Evolutionary conservation across 306 rosid genomes (phyloP).

Genomic region (Parietaria judaica): DNA sequence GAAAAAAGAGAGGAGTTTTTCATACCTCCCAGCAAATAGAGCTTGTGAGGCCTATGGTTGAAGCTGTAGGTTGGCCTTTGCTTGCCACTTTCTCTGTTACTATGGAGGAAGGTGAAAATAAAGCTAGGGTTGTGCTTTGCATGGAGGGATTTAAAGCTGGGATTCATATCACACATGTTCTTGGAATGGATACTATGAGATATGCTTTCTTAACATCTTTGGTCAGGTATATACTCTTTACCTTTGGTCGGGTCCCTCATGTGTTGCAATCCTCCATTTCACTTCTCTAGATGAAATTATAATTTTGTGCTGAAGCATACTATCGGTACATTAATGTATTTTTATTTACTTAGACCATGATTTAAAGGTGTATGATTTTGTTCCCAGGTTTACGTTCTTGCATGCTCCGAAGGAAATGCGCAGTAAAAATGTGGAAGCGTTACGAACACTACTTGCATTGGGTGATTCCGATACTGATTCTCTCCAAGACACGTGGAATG

Average conservation of each 20-base stretch:
- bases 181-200: conserved; percentile 99
- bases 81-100: conserved; percentile 98
- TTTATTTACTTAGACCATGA: conserved; percentile 14
- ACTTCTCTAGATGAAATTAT: conserved; percentile 1
- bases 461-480: conserved; percentile 74
- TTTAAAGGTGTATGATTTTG: conserved; percentile 30
- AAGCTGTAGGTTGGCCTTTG: conserved; percentile 99
- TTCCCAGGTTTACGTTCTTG: conserved; percentile 87
- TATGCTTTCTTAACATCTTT: conserved; percentile 98
- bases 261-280: not conserved
- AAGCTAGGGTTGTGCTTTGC: conserved; percentile 76
- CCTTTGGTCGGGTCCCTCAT: not conserved
- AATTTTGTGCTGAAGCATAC: conserved; percentile 8
- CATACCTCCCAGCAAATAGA: conserved; percentile 86
- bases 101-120: conserved; percentile 98
- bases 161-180: conserved; percentile 77
- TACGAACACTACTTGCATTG: conserved; percentile 65
- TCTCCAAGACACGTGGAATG: conserved; percentile 99
- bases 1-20: conserved; percentile 82
- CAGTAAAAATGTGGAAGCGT: conserved; percentile 93
- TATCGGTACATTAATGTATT: not conserved
- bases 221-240: conserved; percentile 48
- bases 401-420: conserved; percentile 99
- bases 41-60: conserved; percentile 99
- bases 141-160: conserved; percentile 99